Evolutionary conservation across 257 asterid species (phyloP), one percentile per base, ranked within the genome.

Genomic region (Rauvolfia tetraphylla): DNA sequence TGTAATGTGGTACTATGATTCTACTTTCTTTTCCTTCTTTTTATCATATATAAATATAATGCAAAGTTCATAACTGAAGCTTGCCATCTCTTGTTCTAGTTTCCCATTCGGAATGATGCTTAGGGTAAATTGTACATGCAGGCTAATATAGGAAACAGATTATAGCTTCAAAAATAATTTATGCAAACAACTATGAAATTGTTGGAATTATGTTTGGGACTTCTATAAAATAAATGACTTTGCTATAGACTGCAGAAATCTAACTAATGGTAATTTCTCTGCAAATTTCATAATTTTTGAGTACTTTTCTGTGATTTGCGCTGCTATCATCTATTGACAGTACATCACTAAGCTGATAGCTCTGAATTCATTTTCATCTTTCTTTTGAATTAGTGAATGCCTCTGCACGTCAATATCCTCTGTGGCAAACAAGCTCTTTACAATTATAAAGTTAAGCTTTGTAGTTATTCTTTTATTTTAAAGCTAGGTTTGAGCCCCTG

Each of bases 401-500:
- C 72, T 33, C 29, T 6, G 15, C 2, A 1, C 18, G 18, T 67
- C 13, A 1, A 67, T 20, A 67, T 22, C 29, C 72, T 38, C 17
- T 17, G 13, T 34, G 3, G 1, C 25, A 20, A 65, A 38, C 36
- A 9, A 36, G 71, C 71, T 66, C 29, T n/a, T 66, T 36, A 38
- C 41, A 36, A 7, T 25, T 65, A 34, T 5, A 61, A 10, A 61
- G 15, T 14, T 31, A n/a, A 66, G 39, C 15, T 38, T 66, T 34
- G n/a, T 66, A 36, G 51, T 44, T 31, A 29, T 41, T 74, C 34
- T 39, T 1, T 51, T 51, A 29, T 31, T 57, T 44, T 59, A 33
- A 54, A 31, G 57, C 22, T 75, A 25, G 54, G 57, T 72, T 63
- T 73, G 59, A 34, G 36, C 53, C 56, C 49, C 34, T 72, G n/a